These are phyloP conservation scores for Neurospora sp. DNA, from an alignment of 2,329 filamentous ascomycete genomes.

Conservation along the genomic window DNA sequence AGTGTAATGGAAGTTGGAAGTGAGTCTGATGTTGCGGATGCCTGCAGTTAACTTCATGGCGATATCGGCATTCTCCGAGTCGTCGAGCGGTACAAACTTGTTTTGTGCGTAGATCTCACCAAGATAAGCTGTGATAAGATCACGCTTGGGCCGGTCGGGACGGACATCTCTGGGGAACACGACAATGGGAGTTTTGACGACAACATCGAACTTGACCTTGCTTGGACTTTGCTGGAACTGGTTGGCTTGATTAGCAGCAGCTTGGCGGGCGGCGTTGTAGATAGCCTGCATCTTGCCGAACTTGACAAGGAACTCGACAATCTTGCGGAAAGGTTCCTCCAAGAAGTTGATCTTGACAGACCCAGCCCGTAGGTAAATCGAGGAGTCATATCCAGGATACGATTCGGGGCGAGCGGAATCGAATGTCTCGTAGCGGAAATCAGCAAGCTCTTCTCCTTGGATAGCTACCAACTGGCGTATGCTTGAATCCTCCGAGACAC, in stretches of 20 bases:
- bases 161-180: slow-evolving; percentile 78
- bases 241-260: slow-evolving; percentile 84
- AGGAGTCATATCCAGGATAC: slow-evolving; percentile 92
- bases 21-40: slow-evolving; percentile 84
- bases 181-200: slow-evolving; percentile 90
- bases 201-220: slow-evolving; percentile 86
- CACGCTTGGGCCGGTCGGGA: slow-evolving; percentile 59
- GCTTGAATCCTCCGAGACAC: slow-evolving; percentile 69
- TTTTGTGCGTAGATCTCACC: slow-evolving; percentile 98
- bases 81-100: slow-evolving; percentile 75
- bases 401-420: slow-evolving; percentile 57
- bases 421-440: slow-evolving; percentile 97
- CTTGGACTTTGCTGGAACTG: slow-evolving; percentile 85
- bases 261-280: slow-evolving; percentile 92
- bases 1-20: slow-evolving; percentile 77
- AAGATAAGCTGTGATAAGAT: slow-evolving; percentile 83
- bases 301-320: slow-evolving; percentile 95
- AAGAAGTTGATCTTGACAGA: slow-evolving; percentile 96
- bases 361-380: slow-evolving; percentile 79
- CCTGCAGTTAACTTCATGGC: slow-evolving; percentile 87
- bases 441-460: slow-evolving; percentile 87
- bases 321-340: slow-evolving; percentile 95
- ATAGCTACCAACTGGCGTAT: slow-evolving; percentile 86
- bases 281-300: slow-evolving; percentile 99
- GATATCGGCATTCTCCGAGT: slow-evolving; percentile 59